Percentiles rank a stretch among this genome's conserved stretches.
Conservation (phyloP, 257 asterid species). For the Plantago major region DNA sequence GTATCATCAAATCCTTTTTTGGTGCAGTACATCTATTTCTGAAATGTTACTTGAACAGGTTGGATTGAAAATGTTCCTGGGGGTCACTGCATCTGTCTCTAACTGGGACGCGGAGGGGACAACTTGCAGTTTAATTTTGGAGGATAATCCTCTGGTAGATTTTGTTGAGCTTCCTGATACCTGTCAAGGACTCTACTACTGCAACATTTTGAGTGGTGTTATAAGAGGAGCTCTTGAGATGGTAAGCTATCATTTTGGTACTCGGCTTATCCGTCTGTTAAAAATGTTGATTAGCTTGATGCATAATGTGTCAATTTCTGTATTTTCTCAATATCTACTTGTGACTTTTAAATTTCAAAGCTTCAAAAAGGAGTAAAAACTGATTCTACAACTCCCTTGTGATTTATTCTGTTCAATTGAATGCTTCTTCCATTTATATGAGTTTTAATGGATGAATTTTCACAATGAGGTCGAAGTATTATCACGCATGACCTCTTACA, state of each 20-base stretch:
- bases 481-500: neutral
- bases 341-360: too few relatives aligned
- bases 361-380: too few relatives aligned
- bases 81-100: constrained; percentile 64
- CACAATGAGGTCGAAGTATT: neutral
- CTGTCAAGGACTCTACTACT: constrained; percentile 89
- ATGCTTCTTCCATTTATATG: neutral
- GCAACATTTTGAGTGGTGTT: constrained; percentile 94
- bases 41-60: constrained; percentile 36
- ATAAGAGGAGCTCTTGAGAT: constrained; percentile 93
- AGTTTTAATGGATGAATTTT: neutral
- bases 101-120: constrained; percentile 92
- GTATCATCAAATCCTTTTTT: too few relatives aligned
- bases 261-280: constrained; percentile 3
- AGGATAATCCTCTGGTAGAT: constrained; percentile 94
- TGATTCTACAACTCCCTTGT: too few relatives aligned
- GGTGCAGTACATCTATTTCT: neutral
- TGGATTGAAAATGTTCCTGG: constrained; percentile 82
- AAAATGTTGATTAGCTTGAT: too few relatives aligned
- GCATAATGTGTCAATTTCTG: neutral
- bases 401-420: too few relatives aligned
- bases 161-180: constrained; percentile 98
- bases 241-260: constrained; percentile 45
- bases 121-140: constrained; percentile 85
- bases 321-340: neutral